Percentiles rank a stretch among this genome's conserved stretches.
phyloP scores from a whole-genome alignment of 2,329 filamentous ascomycete species.

The Paecilomyces sp. region DNA sequence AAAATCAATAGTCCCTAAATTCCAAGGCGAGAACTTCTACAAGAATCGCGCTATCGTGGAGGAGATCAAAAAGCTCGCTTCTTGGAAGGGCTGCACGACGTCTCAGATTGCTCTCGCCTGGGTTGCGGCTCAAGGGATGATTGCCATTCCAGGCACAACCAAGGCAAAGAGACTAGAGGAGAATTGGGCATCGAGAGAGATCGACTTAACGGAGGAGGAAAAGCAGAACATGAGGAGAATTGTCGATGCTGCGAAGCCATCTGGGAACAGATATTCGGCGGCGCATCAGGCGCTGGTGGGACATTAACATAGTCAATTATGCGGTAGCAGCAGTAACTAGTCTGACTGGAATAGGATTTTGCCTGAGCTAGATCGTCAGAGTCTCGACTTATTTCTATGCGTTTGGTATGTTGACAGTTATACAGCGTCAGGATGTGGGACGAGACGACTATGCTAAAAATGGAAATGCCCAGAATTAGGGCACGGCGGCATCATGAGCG shows the following conservation, averaged over 20 bases:
- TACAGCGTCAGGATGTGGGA: no score
- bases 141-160: slow-evolving; percentile 42
- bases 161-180: slow-evolving; percentile 33
- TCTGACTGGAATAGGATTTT: no score
- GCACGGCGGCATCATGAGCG: no score
- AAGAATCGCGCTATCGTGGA: slow-evolving; percentile 37
- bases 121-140: slow-evolving; percentile 35
- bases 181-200: slow-evolving; percentile 32
- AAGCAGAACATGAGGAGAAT: slow-evolving; percentile 32
- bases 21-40: slow-evolving; percentile 41
- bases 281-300: no score
- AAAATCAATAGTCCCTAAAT: slow-evolving; percentile 15
- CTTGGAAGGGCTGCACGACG: slow-evolving; percentile 23
- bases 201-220: slow-evolving; percentile 33
- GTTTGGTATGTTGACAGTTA: no score
- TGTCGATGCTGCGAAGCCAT: slow-evolving; percentile 30
- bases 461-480: no score
- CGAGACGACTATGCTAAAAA: no score
- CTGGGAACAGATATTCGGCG: slow-evolving; percentile 26
- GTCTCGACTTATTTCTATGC: no score
- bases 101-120: slow-evolving; percentile 34
- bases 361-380: no score
- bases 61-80: slow-evolving; percentile 35
- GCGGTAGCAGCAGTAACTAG: no score
- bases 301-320: no score